Percentiles rank a stretch among this genome's conserved stretches.
Evolutionary conservation across 345 rosid species (phyloP).

Genomic region (Salix arbutifolia): DNA sequence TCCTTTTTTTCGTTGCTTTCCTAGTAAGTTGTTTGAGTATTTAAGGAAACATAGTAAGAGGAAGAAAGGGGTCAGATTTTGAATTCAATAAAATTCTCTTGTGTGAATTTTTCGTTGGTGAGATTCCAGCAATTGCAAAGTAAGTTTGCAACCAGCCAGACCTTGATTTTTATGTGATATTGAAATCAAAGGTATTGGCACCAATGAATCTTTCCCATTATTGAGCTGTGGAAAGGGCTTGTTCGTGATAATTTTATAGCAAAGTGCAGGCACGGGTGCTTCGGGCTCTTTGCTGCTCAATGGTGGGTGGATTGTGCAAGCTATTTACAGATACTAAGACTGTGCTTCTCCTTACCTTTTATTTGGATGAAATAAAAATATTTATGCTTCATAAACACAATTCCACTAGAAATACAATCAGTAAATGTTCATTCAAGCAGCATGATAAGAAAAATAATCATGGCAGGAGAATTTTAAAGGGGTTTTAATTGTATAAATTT

Average conservation of each 20-base stretch:
- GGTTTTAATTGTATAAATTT: not conserved
- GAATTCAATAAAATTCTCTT: too few relatives aligned
- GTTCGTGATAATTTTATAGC: not conserved
- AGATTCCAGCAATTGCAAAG: too few relatives aligned
- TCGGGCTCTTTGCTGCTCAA: not conserved
- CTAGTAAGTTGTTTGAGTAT: too few relatives aligned
- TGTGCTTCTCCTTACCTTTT: not conserved
- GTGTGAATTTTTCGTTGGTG: too few relatives aligned
- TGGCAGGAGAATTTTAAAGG: not conserved
- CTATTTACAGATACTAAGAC: not conserved
- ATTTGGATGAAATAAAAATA: not conserved
- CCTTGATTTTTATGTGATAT: too few relatives aligned
- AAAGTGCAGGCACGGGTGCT: not conserved
- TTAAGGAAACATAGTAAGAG: too few relatives aligned
- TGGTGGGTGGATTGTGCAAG: not conserved
- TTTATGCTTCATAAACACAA: not conserved
- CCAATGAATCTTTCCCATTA: not conserved
- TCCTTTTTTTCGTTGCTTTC: too few relatives aligned
- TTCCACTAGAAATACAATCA: not conserved
- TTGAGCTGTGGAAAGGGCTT: not conserved
- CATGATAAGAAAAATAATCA: not conserved
- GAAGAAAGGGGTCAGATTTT: too few relatives aligned
- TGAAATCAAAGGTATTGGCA: too few relatives aligned
- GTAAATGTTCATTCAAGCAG: not conserved
- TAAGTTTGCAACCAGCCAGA: too few relatives aligned